Evolutionary conservation across 352 stramenopile species (phyloP), one percentile per base, ranked within the genome.

Genomic region (Aphanomyces euteiches): DNA sequence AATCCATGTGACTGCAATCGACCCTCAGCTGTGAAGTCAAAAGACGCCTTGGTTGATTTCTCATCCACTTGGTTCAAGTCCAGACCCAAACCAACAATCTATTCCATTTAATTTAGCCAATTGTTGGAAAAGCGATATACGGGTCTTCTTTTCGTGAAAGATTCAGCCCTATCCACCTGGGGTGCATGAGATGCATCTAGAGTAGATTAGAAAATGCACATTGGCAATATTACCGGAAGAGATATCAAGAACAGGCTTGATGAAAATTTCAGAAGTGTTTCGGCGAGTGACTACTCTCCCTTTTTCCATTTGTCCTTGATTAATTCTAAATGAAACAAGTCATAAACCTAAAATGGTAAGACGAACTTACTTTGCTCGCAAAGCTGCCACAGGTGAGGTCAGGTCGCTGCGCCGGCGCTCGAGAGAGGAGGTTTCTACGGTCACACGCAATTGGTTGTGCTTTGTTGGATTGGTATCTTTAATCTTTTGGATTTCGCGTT

Each of bases 1-100:
- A 93, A 93, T 50, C 86, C 86, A 72, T 93, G 86, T 2, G 86
- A 92, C 63, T 93, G 84, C 21, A 93, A 69, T 47, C 83, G 66
- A 3, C 86, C 86, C 38, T 86, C 84, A 0, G 84, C 84, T 5
- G 86, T 90, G 48, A 93, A 93, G 67, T 93, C 86, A 75, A 92
- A 93, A 0, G 84, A 92, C 6, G 84, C 83, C 28, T 80, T 81
- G 10, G 92, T 75, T 0, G 76, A 74, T 39, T 79, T 81, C 43
- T 84, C 80, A 67, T 87, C 87, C 0, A 90, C 75, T 56, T 88
- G 88, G 70, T 92, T 81, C 53, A 93, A 67, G 38, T 89, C 82
- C 4, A 93, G 65, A 12, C 77, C 75, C 12, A 86, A 74, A 3
- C 47, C 39, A 10, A 48, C 12, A 6, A 56, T 21, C 66, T 66